phyloP scores from a whole-genome alignment of 2,329 filamentous ascomycete species.

The Diaporthe vexans region DNA sequence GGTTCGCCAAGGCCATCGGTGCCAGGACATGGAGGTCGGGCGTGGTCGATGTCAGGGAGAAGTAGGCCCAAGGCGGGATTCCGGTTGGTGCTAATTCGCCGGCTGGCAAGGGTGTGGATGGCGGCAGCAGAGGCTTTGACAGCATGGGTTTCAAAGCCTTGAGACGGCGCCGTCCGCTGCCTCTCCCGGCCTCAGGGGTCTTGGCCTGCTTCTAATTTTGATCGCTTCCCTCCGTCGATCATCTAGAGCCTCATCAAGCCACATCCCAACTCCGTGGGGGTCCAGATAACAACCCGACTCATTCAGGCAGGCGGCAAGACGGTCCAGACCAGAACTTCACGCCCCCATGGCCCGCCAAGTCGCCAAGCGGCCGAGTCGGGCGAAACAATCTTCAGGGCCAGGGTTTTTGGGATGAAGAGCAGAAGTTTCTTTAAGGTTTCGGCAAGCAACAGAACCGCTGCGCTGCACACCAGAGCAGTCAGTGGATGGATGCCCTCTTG shows the following conservation, averaged over 20 bases:
- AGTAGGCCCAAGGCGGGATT: neutral
- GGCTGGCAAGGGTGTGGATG: constrained; percentile 1
- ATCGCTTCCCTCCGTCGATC: constrained; percentile 32
- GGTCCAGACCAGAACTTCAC: constrained; percentile 19
- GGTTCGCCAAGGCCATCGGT: constrained; percentile 24
- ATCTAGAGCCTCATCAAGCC: constrained; percentile 33
- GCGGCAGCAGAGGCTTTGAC: constrained; percentile 19
- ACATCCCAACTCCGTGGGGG: constrained; percentile 31
- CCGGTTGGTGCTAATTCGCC: constrained; percentile 21
- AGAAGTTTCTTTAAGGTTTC: constrained; percentile 33
- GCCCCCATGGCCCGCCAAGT: constrained; percentile 16
- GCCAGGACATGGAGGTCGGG: constrained; percentile 18
- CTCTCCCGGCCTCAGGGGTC: constrained; percentile 27
- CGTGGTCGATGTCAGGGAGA: neutral
- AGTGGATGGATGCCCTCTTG: too few species aligned
- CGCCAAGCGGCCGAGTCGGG: constrained; percentile 32
- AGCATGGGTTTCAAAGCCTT: constrained; percentile 18
- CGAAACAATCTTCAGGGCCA: constrained; percentile 32
- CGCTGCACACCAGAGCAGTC: neutral
- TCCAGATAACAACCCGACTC: constrained; percentile 19
- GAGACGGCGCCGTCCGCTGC: constrained; percentile 31
- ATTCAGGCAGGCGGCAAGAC: neutral
- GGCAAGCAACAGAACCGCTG: constrained; percentile 28
- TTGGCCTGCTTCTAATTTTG: constrained; percentile 29
- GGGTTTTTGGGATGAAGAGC: constrained; percentile 9